Percentiles rank a stretch among this genome's conserved stretches.
Evolutionary conservation across 495 filamentous ascomycete species (phyloP).

Genomic region (Hypoxylon trugodes): DNA sequence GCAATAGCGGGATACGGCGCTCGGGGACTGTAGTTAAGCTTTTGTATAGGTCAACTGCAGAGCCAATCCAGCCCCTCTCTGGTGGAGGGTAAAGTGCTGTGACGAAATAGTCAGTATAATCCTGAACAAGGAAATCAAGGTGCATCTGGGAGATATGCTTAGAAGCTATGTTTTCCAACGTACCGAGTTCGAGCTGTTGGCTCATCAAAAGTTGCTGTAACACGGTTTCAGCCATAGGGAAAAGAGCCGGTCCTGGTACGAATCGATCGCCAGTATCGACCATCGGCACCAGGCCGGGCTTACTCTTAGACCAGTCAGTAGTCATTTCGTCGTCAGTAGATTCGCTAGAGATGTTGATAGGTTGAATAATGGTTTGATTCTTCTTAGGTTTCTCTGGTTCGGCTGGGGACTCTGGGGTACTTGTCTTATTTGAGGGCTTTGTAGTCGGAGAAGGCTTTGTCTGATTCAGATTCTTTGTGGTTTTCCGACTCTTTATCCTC

Average conservation of each 20-base stretch:
- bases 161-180: constrained; percentile 2
- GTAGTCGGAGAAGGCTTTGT: constrained; percentile 6
- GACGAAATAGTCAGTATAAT: constrained; percentile 2
- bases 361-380: not conserved
- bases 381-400: not conserved
- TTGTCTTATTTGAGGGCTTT: constrained; percentile 10
- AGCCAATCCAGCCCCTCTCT: not conserved
- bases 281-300: constrained; percentile 26
- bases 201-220: constrained; percentile 36
- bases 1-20: constrained; percentile 32
- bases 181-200: constrained; percentile 30
- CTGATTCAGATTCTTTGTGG: not conserved
- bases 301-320: not conserved
- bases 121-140: not conserved
- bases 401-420: not conserved
- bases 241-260: constrained; percentile 40
- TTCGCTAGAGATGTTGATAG: not conserved
- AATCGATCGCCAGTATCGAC: constrained; percentile 12
- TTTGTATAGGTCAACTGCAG: constrained; percentile 5
- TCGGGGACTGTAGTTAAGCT: not conserved
- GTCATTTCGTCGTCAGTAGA: not conserved
- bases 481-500: not conserved
- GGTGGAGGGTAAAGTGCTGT: constrained; percentile 20
- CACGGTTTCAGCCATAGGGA: constrained; percentile 44
- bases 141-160: not conserved